Evolutionary conservation across 768 basidiomycete genomes (phyloP), one percentile per base, ranked within the genome.

Genomic region (Lentinula raphanica): DNA sequence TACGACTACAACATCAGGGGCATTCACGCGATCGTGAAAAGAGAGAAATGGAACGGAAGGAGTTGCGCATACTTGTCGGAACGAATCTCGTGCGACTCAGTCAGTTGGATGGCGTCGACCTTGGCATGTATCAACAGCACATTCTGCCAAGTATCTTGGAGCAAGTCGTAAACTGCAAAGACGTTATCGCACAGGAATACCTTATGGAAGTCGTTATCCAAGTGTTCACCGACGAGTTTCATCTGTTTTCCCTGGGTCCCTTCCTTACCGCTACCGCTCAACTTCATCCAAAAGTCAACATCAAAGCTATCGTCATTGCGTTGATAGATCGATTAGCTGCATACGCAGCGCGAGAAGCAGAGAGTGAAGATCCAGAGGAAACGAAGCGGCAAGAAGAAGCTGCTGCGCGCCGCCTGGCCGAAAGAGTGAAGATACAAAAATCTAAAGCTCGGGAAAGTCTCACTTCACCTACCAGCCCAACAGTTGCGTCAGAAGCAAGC

Each of bases 171-270:
- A 96, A 89, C 67, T 98, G 97, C 74, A 96, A 97, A 70, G 97
- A 99, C 68, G 90, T 95, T 45, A 98, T 98, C 60, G 97, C 97
- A 0, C 97, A 99, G 70, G 97, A 98, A 69, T 99, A 99, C 71
- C 72, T 98, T 46, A 98, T 98, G 97, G 97, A 99, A 71, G 97
- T 98, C 9, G 94, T 99, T 60, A 99, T 99, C 63, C 97, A 99
- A 92, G 96, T 99, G 17, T 98, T 98, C 72, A 94, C 96, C 11
- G 95, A 98, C 71, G 96, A 98, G 69, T 98, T 98, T 74, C 97
- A 99, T 67, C 82, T 99, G 0, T 91, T 96, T 67, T 87, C 93
- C 0, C 86, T 98, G n/a, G 91, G 91, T 0, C 93, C 93, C 0
- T 98, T 99, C 84, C 84, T 98, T 25, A 90, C 91, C 8, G 94